Conservation (phyloP, 441 rosid genomes). For the Erodium trifolium region DNA sequence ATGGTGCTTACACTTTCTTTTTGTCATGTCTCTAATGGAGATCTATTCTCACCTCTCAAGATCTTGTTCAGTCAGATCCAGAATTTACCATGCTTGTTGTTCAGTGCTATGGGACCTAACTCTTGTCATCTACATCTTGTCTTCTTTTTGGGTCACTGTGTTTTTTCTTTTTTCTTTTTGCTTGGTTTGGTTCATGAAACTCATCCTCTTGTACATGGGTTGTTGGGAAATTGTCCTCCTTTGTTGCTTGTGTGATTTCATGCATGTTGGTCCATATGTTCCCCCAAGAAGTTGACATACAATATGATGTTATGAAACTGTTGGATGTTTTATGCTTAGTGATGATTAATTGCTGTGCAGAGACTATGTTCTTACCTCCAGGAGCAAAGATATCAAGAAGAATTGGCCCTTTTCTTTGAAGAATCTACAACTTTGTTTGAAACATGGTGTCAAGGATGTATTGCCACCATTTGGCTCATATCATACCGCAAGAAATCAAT, state of each 20-base stretch:
- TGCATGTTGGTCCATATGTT: slow-evolving; percentile 25
- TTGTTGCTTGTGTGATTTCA: slow-evolving; percentile 31
- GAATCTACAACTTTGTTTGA: slow-evolving; percentile 65
- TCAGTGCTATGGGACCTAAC: slow-evolving; percentile 31
- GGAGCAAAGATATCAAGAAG: slow-evolving; percentile 67
- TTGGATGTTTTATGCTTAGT: neutral
- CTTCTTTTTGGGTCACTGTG: slow-evolving; percentile 20
- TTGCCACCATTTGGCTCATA: slow-evolving; percentile 69
- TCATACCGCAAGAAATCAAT: slow-evolving; percentile 37
- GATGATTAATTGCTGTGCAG: slow-evolving; percentile 38
- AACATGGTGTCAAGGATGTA: slow-evolving; percentile 75
- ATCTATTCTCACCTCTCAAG: neutral
- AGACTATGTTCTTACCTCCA: slow-evolving; percentile 66
- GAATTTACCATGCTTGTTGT: slow-evolving; percentile 27
- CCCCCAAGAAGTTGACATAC: slow-evolving; percentile 10
- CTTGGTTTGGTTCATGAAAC: slow-evolving; percentile 11
- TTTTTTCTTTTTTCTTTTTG: slow-evolving; percentile 11
- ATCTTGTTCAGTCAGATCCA: slow-evolving; percentile 42
- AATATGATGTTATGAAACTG: slow-evolving; percentile 13
- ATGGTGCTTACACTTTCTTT: neutral
- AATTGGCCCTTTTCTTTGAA: slow-evolving; percentile 90
- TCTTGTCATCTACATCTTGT: slow-evolving; percentile 24
- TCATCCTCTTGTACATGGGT: slow-evolving; percentile 5
- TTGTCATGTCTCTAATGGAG: neutral
- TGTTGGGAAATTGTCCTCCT: neutral